Evolutionary conservation across 1,284 basidiomycete genomes (phyloP), one percentile per base, ranked within the genome.

Genomic region (Porodaedalea pini): DNA sequence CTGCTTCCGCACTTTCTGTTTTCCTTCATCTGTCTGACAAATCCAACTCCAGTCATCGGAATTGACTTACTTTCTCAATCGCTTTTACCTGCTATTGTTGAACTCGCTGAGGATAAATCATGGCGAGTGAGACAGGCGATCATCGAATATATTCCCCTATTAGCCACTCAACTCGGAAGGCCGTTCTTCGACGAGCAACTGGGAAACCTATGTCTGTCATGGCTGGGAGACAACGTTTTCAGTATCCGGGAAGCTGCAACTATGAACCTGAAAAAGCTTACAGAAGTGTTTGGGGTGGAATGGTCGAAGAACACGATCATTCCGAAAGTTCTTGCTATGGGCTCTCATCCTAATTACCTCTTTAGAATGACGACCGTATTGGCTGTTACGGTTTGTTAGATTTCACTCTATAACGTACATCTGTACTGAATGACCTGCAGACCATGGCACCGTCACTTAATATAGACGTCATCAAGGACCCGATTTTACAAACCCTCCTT

Each of bases 41-140:
- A 32, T 36, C 15, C 11, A 21, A 34, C 17, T 45, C 10, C 61
- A 94, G 97, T 99, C 37, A 99, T 99, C 64, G 97, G 98, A 48
- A 98, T 99, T 67, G 94, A 98, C 61, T 81, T 95, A 19, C 78
- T 99, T 48, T 95, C 94, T 4, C 94, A 98, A 69, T 97, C 94
- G 61, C 85, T 99, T 37, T 82, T 99, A 21, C 97, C 97, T 6
- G 97, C 97, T 32, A 99, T 99, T 65, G 92, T 99, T 65, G 93
- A 98, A 71, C 79, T 99, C 45, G 96, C 97, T 23, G 97, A 99
- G 73, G 97, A 99, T 79, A 99, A 99, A 75, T 98, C 98, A 65
- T 99, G 97, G 97, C 90, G 97, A 51, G 97, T 99, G 41, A 89
- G 97, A 65, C 97, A 99, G 75, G 97, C 97, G 13, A 99, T 99